Evolutionary conservation across 306 rosid species (phyloP), one percentile per base, ranked within the genome.

Genomic region (Carpinus fangiana): DNA sequence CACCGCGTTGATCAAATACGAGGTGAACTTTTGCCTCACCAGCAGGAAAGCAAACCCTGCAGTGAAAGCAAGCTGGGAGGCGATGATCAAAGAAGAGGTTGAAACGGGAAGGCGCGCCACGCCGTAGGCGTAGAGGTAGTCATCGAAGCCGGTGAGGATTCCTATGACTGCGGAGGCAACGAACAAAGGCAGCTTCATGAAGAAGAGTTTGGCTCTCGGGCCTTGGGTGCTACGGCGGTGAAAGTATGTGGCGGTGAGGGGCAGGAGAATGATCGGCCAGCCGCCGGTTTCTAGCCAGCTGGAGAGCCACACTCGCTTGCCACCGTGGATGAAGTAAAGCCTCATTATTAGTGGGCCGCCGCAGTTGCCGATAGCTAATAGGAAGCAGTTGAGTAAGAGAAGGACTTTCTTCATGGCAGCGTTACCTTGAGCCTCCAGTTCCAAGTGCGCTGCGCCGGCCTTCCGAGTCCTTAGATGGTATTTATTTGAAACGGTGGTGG

Each of bases 271-370:
- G 76, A 93, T 1, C 1, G 98, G 98, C 78, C 87, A 93, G 53
- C 91, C 96, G 6, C 82, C 91, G 52, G 97, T 89, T 76, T 90
- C 65, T 9, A 93, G 95, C 77, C 69, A 85, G 86, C 88, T 67
- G 0, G 92, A 88, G 7, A 93, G 89, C 96, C 97, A 90, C 21
- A 91, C 83, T 0, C 97, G 88, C 0, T 87, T 57, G 72, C 98
- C 94, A 51, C 98, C 97, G 38, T 87, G 91, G 76, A 91, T 5
- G 86, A 87, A 93, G 83, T 93, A 93, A 72, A 93, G 91, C 17
- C 98, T 90, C 87, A 80, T 80, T 3, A 90, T 38, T 48, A 93
- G 72, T 8, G 97, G 98, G 21, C 97, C 97, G 8, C 92, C 90
- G 79, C 79, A 34, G 76, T 65, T 73, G 9, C 97, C 98, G 20